Evolutionary conservation across 192 early-diverging fungal genomes (phyloP).

Genomic region (Backusella westeae): DNA sequence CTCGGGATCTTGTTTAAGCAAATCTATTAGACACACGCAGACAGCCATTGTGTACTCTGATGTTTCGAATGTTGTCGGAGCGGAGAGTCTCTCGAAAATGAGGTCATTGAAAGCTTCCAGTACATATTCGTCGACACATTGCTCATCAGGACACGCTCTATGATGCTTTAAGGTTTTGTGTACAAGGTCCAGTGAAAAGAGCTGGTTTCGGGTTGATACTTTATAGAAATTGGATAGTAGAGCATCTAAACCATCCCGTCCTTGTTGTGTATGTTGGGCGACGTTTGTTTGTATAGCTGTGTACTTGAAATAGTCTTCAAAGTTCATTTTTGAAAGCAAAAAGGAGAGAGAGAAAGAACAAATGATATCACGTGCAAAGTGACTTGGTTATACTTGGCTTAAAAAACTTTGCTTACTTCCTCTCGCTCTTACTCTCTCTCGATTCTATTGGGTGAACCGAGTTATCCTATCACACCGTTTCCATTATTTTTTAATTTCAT

Average conservation of each 20-base stretch:
- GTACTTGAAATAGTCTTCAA: not conserved
- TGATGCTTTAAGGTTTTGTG: not conserved
- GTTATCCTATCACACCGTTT: not conserved
- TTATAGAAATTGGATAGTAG: not conserved
- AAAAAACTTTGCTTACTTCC: not conserved
- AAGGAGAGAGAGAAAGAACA: not conserved
- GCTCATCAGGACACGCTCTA: not conserved
- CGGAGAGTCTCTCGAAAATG: not conserved
- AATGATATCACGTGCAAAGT: not conserved
- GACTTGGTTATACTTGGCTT: not conserved
- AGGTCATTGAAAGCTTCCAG: not conserved
- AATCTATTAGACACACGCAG: not conserved
- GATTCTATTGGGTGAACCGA: not conserved
- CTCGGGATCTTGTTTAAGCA: not conserved
- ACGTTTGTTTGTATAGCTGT: not conserved
- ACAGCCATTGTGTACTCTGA: not conserved
- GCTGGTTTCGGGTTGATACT: not conserved
- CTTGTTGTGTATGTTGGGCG: not conserved
- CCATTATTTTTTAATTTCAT: conserved; percentile 1
- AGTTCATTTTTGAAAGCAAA: not conserved
- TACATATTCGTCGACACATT: not conserved
- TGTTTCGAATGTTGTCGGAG: not conserved
- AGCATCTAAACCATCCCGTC: not conserved
- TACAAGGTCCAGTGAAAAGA: not conserved
- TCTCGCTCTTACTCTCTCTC: not conserved